Conservation (phyloP, 371 early-diverging fungal genomes). For the Paraphysoderma sedebokerense region DNA sequence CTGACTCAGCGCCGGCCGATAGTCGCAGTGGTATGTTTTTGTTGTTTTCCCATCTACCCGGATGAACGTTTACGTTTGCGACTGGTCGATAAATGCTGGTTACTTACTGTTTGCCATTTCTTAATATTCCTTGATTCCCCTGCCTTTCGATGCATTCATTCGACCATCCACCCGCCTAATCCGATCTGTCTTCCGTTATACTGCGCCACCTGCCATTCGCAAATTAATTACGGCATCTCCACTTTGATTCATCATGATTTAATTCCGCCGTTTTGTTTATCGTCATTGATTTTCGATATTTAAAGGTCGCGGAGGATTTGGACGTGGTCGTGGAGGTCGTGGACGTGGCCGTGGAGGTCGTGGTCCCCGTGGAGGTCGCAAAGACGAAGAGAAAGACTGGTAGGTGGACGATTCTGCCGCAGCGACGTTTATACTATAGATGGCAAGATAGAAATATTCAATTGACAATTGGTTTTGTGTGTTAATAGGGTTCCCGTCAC, state of each 20-base stretch:
- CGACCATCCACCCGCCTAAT: too few relatives aligned
- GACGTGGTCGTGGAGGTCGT: constrained; percentile 48
- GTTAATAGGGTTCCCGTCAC: constrained; percentile 68
- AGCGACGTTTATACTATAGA: background rate
- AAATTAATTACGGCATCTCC: too few relatives aligned
- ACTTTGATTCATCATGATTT: too few relatives aligned
- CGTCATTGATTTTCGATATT: background rate
- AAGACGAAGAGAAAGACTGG: constrained; percentile 79
- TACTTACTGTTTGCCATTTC: constrained; percentile 5
- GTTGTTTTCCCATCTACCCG: background rate
- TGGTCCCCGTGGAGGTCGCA: constrained; percentile 57
- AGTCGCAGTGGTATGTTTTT: constrained; percentile 12
- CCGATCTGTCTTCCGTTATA: too few relatives aligned
- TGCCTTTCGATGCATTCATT: too few relatives aligned
- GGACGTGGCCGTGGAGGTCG: constrained; percentile 64
- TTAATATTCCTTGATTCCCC: background rate
- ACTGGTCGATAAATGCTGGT: too few relatives aligned
- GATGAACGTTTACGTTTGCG: too few relatives aligned
- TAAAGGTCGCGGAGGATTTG: constrained; percentile 58
- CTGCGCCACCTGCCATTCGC: too few relatives aligned
- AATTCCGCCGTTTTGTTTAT: too few relatives aligned
- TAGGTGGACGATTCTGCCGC: constrained; percentile 6
- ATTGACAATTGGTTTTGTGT: background rate
- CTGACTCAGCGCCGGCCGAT: constrained; percentile 63
- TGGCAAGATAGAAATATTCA: background rate